These are phyloP conservation scores for Myrica gale DNA, from an alignment of 306 rosid species.

Conservation along the genomic window DNA sequence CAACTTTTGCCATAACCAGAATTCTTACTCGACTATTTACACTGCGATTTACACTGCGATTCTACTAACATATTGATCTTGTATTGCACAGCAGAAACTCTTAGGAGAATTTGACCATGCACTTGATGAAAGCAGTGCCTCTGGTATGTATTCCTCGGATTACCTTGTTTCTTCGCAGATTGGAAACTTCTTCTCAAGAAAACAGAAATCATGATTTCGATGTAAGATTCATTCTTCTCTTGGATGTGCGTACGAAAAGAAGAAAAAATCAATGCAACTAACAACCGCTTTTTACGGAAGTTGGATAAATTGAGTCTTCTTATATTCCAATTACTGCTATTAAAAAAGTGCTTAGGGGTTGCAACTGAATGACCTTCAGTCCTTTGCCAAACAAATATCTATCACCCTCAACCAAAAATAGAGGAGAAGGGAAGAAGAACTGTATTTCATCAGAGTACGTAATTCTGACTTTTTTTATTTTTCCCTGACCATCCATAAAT, in stretches of 20 bases:
- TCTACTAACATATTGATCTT: not conserved
- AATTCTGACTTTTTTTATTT: not conserved
- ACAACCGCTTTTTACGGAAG: not conserved
- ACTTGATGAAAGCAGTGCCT: not conserved
- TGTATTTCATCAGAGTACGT: not conserved
- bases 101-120: not conserved
- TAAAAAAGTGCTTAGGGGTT: not conserved
- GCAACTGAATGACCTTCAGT: not conserved
- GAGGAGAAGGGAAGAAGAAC: not conserved
- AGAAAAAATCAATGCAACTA: not conserved
- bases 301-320: not conserved
- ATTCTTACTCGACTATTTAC: slow-evolving; percentile 13
- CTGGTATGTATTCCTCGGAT: not conserved
- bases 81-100: not conserved
- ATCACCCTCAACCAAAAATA: not conserved
- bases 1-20: slow-evolving; percentile 3
- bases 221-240: not conserved
- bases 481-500: not conserved
- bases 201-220: too few relatives aligned
- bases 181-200: not conserved
- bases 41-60: not conserved
- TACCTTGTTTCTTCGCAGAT: not conserved
- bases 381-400: not conserved
- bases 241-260: too few relatives aligned
- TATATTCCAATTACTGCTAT: not conserved